A percentile compares a stretch with the other conserved stretches of the same genome.
Conservation (phyloP, 257 asterid species). For the Euphrasia confusa region DNA sequence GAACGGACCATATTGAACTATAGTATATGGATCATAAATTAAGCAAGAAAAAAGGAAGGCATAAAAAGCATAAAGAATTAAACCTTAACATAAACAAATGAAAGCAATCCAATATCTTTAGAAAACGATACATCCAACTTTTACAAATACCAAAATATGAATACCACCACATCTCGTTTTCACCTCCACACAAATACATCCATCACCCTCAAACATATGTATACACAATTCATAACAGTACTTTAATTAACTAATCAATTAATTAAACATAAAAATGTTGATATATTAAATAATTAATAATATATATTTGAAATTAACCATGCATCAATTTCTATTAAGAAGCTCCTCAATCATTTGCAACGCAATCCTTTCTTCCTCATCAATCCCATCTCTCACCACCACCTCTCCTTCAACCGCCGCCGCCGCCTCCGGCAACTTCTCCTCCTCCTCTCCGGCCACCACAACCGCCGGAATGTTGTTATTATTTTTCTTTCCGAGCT, state of each 20-base stretch:
- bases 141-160: neutral
- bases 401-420: neutral
- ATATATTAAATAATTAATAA: conserved; percentile 2
- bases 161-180: neutral
- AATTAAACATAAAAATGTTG: no score
- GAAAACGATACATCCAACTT: neutral
- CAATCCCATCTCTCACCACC: conserved; percentile 33
- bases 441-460: conserved; percentile 14
- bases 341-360: conserved; percentile 86
- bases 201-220: conserved; percentile 17
- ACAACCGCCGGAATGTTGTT: conserved; percentile 11
- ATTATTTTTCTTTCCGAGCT: conserved; percentile 48
- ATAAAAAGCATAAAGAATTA: conserved; percentile 5
- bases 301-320: neutral
- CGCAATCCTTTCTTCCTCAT: conserved; percentile 68
- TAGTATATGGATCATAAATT: no score
- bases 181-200: conserved; percentile 11
- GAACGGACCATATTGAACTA: neutral
- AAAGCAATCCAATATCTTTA: neutral
- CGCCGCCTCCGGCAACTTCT: conserved; percentile 1
- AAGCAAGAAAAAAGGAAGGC: conserved; percentile 13
- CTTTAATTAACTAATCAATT: neutral
- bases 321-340: conserved; percentile 43
- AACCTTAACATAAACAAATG: neutral
- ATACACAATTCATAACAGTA: neutral